phyloP scores from a whole-genome alignment of 805 yeast genomes.

The Barnettozyma siamensis region DNA sequence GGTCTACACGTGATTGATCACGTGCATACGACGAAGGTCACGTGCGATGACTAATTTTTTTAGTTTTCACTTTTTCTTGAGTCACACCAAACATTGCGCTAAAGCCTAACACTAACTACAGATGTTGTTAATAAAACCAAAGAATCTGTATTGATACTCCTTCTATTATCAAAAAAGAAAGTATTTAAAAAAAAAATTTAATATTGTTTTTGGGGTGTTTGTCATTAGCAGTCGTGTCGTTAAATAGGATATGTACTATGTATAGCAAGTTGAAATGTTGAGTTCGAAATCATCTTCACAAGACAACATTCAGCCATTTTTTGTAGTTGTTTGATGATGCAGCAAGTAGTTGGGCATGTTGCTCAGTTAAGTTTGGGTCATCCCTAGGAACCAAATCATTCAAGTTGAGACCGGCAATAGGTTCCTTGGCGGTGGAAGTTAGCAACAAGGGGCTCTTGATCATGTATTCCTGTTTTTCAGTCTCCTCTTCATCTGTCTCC shows the following conservation, averaged over 20 bases:
- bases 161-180: background rate
- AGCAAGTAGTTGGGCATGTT: constrained; percentile 19
- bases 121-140: background rate
- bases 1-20: too few relatives aligned
- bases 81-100: too few relatives aligned
- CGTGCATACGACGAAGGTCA: too few relatives aligned
- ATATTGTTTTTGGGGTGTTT: background rate
- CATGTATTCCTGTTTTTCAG: constrained; percentile 21
- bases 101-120: too few relatives aligned
- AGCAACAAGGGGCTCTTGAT: constrained; percentile 25
- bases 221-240: constrained; percentile 6
- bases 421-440: constrained; percentile 21
- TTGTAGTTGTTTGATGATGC: constrained; percentile 26
- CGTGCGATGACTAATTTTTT: background rate
- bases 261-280: background rate
- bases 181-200: background rate
- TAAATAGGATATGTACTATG: background rate
- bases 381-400: constrained; percentile 21
- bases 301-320: constrained; percentile 25
- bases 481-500: constrained; percentile 9
- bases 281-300: constrained; percentile 1
- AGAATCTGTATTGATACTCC: background rate
- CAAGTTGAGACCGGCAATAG: constrained; percentile 22
- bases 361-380: constrained; percentile 9
- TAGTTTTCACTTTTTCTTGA: background rate